Conservation (phyloP, 108 stramenopile genomes). For the Nitzschia putrida region DNA sequence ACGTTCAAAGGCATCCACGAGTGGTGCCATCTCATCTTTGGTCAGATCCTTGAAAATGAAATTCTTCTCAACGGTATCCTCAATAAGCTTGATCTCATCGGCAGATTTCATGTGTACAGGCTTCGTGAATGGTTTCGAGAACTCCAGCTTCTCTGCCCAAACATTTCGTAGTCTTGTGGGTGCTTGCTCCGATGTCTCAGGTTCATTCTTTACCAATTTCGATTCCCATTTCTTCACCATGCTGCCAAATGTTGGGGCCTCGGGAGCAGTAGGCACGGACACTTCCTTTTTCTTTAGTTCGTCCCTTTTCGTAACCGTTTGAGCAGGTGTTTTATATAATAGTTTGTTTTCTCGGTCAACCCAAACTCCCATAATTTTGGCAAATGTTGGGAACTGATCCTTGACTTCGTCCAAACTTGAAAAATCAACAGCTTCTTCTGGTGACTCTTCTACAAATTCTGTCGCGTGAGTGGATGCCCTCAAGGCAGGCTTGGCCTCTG, state of each 20-base stretch:
- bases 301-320: background rate
- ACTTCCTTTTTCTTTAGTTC: slow-evolving; percentile 13
- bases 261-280: background rate
- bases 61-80: slow-evolving; percentile 50
- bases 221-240: slow-evolving; percentile 9
- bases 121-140: slow-evolving; percentile 30
- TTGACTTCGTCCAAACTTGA: slow-evolving; percentile 11
- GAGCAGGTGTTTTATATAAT: slow-evolving; percentile 3
- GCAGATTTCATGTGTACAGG: slow-evolving; percentile 55
- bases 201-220: slow-evolving; percentile 6
- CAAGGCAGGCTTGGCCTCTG: background rate
- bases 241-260: background rate
- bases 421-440: slow-evolving; percentile 1
- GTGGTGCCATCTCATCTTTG: slow-evolving; percentile 44
- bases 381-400: slow-evolving; percentile 14
- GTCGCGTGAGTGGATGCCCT: background rate
- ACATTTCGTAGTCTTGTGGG: slow-evolving; percentile 16
- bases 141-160: slow-evolving; percentile 13
- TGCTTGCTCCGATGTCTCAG: background rate
- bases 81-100: slow-evolving; percentile 57
- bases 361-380: slow-evolving; percentile 30
- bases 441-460: background rate
- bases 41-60: slow-evolving; percentile 69
- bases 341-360: slow-evolving; percentile 9
- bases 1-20: slow-evolving; percentile 72